Base-by-base conservation (phyloP, 2,329 filamentous ascomycete species). In the Ceratocystis eucalypticola region DNA sequence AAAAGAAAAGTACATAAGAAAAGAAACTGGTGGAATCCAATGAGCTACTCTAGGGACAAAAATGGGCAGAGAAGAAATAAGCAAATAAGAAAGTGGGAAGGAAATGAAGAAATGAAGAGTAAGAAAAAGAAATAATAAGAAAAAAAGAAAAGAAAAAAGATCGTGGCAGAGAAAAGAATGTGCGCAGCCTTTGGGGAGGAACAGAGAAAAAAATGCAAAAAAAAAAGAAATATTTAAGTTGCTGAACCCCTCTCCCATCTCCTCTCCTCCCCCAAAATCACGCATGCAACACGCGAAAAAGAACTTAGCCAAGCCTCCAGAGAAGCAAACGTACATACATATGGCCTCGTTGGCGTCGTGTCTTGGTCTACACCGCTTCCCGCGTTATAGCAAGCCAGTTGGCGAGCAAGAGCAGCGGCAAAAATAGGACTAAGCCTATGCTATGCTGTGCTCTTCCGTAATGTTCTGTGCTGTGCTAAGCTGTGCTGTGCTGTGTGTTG, bases 81-180 rank as follows among this genome's bases (percentile, higher is more conserved):
- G 45, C 44, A 62, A 62, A 25, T 12, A 48, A 45, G 20, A 15
- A 46, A 45, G 44, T 28, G n/a, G 33, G n/a, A 61, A 45, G 20
- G 22, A 57, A 45, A 61, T 28, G 25, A 48, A 44, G 5, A 44
- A 28, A 53, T 50, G 44, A 44, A 44, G 22, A 48, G 46, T 17
- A 61, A 59, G 28, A 22, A 65, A 65, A 61, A 65, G 30, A 30
- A 25, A 30, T 65, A 61, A 61, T 30, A 59, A 41, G 33, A 48
- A 48, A 61, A 41, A 48, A 61, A 22, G 61, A 61, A 61, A 22
- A 22, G 22, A 22, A 22, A 22, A 50, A 50, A 46, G 57, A 46
- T 37, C 64, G 55, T 65, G 53, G 28, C 53, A 50, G 53, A 30
- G 20, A n/a, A 17, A 57, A 28, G 28, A 57, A 12, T 22, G 25